Evolutionary conservation across 495 filamentous ascomycete genomes (phyloP), one percentile per base, ranked within the genome.

Genomic region (Lineolata rhizophorae): DNA sequence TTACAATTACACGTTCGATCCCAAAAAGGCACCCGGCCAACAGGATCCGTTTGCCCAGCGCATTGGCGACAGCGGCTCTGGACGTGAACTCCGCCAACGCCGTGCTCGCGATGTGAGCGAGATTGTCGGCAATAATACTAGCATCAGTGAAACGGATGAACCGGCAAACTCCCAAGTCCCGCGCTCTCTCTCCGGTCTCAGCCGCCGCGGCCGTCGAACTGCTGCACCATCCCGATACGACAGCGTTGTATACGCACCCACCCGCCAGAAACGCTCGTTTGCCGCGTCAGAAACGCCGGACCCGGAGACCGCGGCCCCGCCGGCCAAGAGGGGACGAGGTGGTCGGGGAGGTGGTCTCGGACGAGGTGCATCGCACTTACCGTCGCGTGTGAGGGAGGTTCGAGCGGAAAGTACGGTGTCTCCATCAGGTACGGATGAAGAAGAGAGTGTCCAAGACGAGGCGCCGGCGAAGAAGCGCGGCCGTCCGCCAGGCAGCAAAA

Each of bases 1-100:
- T n/a, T 57, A 55, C 35, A 43, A 45, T 30, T 55, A 54, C 37
- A 17, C 21, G 9, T 56, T 43, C 32, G 53, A 56, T 35, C 39
- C 45, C 2, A 45, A 48, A 35, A 43, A 41, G 20, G 27, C 43
- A 3, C 39, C 43, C 29, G 49, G 51, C 8, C 35, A 13, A 15
- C 53, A 56, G 35, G 47, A 54, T 26, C 53, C 53, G 2, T 46
- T 47, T 11, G 20, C 42, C 3, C 53, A 56, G 36, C 45, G 51
- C 15, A 20, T 28, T 15, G 44, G 44, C 11, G 39, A 44, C 11
- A 43, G 43, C 18, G 38, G 35, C 5, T 43, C 39, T 17, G 53
- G 53, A 5, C 46, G 51, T 27, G 51, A 53, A 34, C 39, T 56
- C 1, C 39, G 53, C n/a, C 40, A 47, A 18, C 45, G 52, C 6